These are phyloP conservation scores for Backusella sp. DNA, from an alignment of 192 early-diverging fungal species.

Conservation along the genomic window DNA sequence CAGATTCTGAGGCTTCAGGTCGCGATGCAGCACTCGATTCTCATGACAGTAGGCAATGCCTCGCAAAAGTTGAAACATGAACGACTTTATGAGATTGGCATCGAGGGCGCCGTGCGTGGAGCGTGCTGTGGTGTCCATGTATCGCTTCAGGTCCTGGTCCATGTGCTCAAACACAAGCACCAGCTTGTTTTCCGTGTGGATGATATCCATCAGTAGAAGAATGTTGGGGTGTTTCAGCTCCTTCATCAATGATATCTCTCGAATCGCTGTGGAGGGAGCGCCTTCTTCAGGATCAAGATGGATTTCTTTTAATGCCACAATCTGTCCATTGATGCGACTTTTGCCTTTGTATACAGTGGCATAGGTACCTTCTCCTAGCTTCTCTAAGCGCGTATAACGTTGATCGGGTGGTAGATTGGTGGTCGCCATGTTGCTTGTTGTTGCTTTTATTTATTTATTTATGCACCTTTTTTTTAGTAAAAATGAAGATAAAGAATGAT, in stretches of 20 bases:
- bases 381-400: conserved; percentile 79
- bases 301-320: conserved; percentile 97
- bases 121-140: conserved; percentile 78
- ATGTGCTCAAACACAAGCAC: conserved; percentile 86
- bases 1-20: conserved; percentile 84
- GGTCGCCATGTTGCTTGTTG: neutral
- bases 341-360: conserved; percentile 88
- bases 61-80: conserved; percentile 80
- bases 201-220: conserved; percentile 81
- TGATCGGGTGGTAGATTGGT: conserved; percentile 25
- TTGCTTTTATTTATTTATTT: neutral
- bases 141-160: conserved; percentile 86
- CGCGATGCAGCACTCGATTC: conserved; percentile 78
- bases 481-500: neutral
- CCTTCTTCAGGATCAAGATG: conserved; percentile 88
- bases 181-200: conserved; percentile 82
- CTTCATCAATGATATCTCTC: conserved; percentile 98
- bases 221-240: conserved; percentile 94
- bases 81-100: conserved; percentile 65
- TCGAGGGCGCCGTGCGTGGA: conserved; percentile 63
- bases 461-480: neutral
- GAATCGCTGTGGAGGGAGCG: conserved; percentile 96
- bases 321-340: conserved; percentile 71
- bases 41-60: conserved; percentile 86
- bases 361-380: conserved; percentile 98